Base-by-base conservation (phyloP, 2,329 filamentous ascomycete genomes). In the Diaporthe sp. region DNA sequence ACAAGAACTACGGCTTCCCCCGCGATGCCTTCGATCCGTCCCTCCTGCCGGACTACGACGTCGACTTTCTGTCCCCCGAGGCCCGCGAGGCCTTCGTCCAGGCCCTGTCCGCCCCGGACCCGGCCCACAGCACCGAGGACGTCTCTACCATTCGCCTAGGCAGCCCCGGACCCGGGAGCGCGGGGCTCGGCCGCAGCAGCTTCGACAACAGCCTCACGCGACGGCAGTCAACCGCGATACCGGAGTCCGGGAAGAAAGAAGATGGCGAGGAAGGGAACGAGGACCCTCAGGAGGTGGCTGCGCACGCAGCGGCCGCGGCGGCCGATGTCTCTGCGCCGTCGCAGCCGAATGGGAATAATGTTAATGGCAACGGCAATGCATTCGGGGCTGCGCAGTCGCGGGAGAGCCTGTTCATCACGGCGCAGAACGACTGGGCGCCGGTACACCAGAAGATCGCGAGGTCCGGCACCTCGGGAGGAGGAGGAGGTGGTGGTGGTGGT, bases 341-440 rank as follows among this genome's bases (percentile, higher is more conserved):
- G 34, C 13, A 68, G n/a, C 51, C 78, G 75, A 53, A 53, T 9
- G 34, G 51, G n/a, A 78, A 71, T 22, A 55, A 22, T 22, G 19
- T 31, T 2, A 28, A 46, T 25, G 73, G 73, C 67, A 73, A 51
- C 71, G 78, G 34, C 80, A 80, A 62, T 31, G 65, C 31, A 0
- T 19, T 10, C 13, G 62, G 22, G 3, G 4, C 22, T 76, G 75
- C 34, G 55, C 71, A 55, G 77, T 70, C 65, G 46, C 61, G 61
- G 4, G 75, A 77, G 75, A 79, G 78, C 68, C 79, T 91, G 68
- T 95, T 96, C 82, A 95, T 98, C 80, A 94, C 95, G 4, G 96
- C 97, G 55, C 92, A 97, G 82, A 98, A 98, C 83, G 97, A 99
- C 87, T 99, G 97, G 97, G 93, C 94, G 22, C 97, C 97, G 0